Evolutionary conservation across 192 early-diverging fungal genomes (phyloP), one percentile per base, ranked within the genome.

Genomic region (Coemansia sp.): DNA sequence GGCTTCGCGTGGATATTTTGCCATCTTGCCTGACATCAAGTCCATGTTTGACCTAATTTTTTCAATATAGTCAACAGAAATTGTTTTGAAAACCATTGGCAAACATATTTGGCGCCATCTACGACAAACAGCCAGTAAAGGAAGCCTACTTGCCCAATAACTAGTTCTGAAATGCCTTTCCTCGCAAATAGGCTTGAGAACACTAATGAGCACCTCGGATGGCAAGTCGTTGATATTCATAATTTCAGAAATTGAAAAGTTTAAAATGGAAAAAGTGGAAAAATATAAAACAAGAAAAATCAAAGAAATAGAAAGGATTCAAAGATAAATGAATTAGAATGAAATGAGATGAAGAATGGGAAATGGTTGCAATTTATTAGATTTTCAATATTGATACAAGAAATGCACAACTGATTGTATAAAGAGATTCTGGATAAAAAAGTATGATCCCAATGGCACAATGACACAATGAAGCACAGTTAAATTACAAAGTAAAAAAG

Each of bases 151-250:
- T 15, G 12, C 1, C 55, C 55, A 56, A 11, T 37, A 36, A 4
- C 26, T 37, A 11, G 11, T 37, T 56, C 55, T 5, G 8, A 15
- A 56, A 10, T 37, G 32, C 4, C 5, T 11, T 16, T 56, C 55
- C 26, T 56, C 54, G 13, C 54, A 56, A 26, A 56, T 9, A 12
- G 18, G 22, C 32, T 12, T 22, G 54, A 56, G 54, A 26, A 56
- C 32, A 12, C 11, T 12, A 16, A 37, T 56, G 55, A 56, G 26
- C 7, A 56, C 21, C 19, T 56, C 55, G 21, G 26, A 3, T 5
- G 55, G 55, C 26, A 56, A 15, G 21, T 36, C 32, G 21, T 56
- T 56, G 4, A 56, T 56, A 36, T 37, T 19, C 55, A 45, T 66
- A 18, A 37, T 66, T 46, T 10, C 41, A 26, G 18, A 15, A 45